A percentile compares a stretch with the other conserved stretches of the same genome.
Evolutionary conservation across 257 asterid genomes (phyloP).

Genomic region (Primulina tabacum): DNA sequence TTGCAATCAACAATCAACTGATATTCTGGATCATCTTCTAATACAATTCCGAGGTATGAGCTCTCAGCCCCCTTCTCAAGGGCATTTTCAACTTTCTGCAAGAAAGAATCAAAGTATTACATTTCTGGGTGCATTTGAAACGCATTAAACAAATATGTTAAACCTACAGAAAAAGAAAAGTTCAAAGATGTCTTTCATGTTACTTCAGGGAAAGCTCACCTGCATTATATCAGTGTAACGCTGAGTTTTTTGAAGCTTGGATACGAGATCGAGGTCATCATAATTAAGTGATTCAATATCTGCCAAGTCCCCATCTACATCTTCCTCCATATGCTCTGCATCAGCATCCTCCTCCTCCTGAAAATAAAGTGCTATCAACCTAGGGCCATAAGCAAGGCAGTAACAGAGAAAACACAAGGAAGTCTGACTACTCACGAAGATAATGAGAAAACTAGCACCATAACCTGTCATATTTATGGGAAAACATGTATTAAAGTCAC

Average conservation of each 20-base stretch:
- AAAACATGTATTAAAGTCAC: background rate
- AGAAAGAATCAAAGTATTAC: conserved; percentile 19
- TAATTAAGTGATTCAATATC: conserved; percentile 90
- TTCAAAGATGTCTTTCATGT: conserved; percentile 18
- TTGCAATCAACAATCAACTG: conserved; percentile 93
- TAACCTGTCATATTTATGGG: background rate
- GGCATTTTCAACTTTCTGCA: conserved; percentile 90
- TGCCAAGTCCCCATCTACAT: conserved; percentile 79
- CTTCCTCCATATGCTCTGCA: conserved; percentile 80
- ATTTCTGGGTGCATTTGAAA: background rate
- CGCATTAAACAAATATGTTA: conserved; percentile 11
- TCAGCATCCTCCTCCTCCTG: conserved; percentile 66
- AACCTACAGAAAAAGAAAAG: conserved; percentile 33
- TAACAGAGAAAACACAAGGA: conserved; percentile 13
- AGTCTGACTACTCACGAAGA: conserved; percentile 5
- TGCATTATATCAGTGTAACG: conserved; percentile 73
- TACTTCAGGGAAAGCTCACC: conserved; percentile 43
- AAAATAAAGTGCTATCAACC: conserved; percentile 24
- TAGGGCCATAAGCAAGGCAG: conserved; percentile 10
- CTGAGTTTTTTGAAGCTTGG: conserved; percentile 77
- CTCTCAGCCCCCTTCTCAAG: conserved; percentile 60
- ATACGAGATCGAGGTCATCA: conserved; percentile 88
- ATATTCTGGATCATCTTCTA: conserved; percentile 97
- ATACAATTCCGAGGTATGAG: conserved; percentile 49
- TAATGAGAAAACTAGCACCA: conserved; percentile 4